Percentiles rank a stretch among this genome's conserved stretches.
Conservation (phyloP, 192 early-diverging fungal species). For the Chytriomyces sp. region DNA sequence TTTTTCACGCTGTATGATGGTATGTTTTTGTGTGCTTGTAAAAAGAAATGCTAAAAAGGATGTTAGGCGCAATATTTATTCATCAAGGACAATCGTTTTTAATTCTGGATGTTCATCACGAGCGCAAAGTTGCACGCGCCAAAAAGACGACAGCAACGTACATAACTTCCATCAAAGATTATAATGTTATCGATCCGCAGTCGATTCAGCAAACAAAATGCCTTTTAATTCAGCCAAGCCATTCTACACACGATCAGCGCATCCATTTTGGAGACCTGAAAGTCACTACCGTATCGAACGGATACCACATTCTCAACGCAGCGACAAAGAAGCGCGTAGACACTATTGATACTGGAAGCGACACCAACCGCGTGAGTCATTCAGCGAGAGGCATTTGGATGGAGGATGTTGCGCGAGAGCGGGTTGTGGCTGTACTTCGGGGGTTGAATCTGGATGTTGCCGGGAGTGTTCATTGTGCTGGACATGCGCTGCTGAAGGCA, state of each 20-base stretch:
- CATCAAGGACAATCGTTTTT: conserved; percentile 63
- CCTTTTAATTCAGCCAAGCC: background rate
- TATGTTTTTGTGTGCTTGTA: background rate
- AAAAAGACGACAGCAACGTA: conserved; percentile 53
- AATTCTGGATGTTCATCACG: conserved; percentile 59
- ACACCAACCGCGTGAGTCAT: conserved; percentile 54
- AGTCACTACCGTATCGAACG: conserved; percentile 63
- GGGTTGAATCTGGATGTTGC: conserved; percentile 43
- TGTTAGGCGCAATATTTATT: conserved; percentile 62
- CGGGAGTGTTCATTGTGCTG: conserved; percentile 58
- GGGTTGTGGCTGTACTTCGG: conserved; percentile 24
- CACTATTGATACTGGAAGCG: conserved; percentile 48
- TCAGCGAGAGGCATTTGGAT: conserved; percentile 53
- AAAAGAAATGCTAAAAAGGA: too few species aligned
- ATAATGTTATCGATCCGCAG: conserved; percentile 57
- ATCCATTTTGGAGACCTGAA: conserved; percentile 21
- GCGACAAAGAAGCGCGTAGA: conserved; percentile 52
- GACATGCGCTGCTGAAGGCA: conserved; percentile 50
- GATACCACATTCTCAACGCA: conserved; percentile 62
- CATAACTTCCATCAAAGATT: conserved; percentile 60
- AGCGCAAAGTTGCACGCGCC: conserved; percentile 48
- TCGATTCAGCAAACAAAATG: conserved; percentile 13
- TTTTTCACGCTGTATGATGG: conserved; percentile 66
- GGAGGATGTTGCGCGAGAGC: conserved; percentile 41
- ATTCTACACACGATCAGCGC: conserved; percentile 34